These are phyloP conservation scores for Pulveroboletus sp. DNA, from an alignment of 768 basidiomycete species.

Conservation along the genomic window DNA sequence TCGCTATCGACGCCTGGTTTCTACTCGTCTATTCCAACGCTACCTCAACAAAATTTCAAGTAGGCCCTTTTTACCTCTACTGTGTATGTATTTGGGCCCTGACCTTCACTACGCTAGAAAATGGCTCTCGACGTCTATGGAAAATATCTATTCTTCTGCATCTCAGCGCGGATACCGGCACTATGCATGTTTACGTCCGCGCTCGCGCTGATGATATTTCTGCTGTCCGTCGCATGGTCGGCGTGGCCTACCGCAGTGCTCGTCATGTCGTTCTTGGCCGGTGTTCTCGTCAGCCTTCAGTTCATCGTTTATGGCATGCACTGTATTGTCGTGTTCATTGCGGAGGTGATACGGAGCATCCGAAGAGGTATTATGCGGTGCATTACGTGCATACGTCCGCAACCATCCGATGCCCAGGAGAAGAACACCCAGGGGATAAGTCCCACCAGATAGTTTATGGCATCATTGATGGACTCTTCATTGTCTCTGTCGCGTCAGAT, in stretches of 20 bases:
- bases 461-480: not conserved
- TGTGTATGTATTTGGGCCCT: too few species aligned
- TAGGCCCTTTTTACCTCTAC: conserved; percentile 23
- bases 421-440: conserved; percentile 5
- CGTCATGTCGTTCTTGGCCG: conserved; percentile 54
- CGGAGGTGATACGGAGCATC: conserved; percentile 1
- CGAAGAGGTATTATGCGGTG: conserved; percentile 15
- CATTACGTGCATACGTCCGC: conserved; percentile 10
- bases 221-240: conserved; percentile 58
- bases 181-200: conserved; percentile 58
- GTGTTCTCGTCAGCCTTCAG: conserved; percentile 60
- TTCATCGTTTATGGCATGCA: conserved; percentile 57
- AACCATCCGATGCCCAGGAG: conserved; percentile 7
- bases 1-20: conserved; percentile 64
- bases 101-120: conserved; percentile 8
- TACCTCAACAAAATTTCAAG: conserved; percentile 51
- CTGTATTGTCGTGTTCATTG: conserved; percentile 19
- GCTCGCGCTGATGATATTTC: conserved; percentile 56
- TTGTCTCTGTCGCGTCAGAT: not conserved
- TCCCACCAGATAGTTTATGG: too few species aligned
- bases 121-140: conserved; percentile 52
- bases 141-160: conserved; percentile 65
- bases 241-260: conserved; percentile 65
- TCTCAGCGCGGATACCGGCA: conserved; percentile 62
- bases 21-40: conserved; percentile 58